Evolutionary conservation across 1,139 yeast species (phyloP), one percentile per base, ranked within the genome.

Genomic region (Kodamaea sp.): DNA sequence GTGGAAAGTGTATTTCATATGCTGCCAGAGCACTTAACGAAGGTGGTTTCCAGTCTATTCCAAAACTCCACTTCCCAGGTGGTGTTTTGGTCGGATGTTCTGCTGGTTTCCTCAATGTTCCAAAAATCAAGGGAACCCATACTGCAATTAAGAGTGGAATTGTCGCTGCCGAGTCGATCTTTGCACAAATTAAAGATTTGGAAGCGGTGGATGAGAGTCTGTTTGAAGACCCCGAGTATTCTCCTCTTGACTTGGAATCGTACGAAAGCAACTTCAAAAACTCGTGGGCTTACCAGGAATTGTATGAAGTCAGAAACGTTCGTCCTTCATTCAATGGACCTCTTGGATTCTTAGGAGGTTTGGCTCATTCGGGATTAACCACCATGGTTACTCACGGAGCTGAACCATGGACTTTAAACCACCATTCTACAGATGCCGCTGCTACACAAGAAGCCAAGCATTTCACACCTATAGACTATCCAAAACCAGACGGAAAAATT

Each of bases 121-220:
- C 98, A 28, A 92, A 92, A 59, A 85, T 92, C 53, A 92, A 92
- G 64, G 98, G 98, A n/a, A 83, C 97, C 0, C 98, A 92, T 57
- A 90, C 97, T 1, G 97, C 98, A 3, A 85, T 92, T 78, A 92
- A 90, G 59, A 75, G 94, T 8, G 98, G 97, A 23, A 83, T 92
- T 73, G 64, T 92, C 20, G 98, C 97, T 2, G 98, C 97, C 2
- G 97, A 92, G 51, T 59, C 76, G 16, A 84, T 89, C 25, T 88
- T 70, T 50, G 73, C 76, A n/a, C 70, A 62, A 28, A 63, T 88
- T 24, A 60, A 73, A 28, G 66, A 63, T 18, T 47, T 73, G 42
- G 76, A 68, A 15, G 65, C 68, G 7, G 78, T 69, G n/a, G 80
- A 73, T 32, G 77, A 71, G 33, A 67, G 63, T n/a, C 63, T 63